Percentiles rank a stretch among this genome's conserved stretches.
phyloP scores from a whole-genome alignment of 2,329 filamentous ascomycete species.

The Fusarium sp. region DNA sequence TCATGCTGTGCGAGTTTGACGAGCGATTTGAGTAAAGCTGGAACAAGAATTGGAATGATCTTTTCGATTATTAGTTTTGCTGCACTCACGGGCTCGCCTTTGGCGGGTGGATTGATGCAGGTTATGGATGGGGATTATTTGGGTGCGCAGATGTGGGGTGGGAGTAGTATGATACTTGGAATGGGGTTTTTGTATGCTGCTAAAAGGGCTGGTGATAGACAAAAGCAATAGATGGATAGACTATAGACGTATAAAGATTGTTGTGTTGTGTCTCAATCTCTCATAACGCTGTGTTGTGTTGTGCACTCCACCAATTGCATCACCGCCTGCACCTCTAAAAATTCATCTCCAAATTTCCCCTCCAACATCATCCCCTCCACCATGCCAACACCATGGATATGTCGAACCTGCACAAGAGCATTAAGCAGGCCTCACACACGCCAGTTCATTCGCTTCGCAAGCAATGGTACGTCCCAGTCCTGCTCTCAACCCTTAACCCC shows the following conservation, averaged over 20 bases:
- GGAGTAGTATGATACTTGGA: constrained; percentile 57
- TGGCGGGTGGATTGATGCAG: constrained; percentile 63
- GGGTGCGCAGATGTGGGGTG: constrained; percentile 64
- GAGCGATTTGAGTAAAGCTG: constrained; percentile 63
- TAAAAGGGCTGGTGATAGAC: constrained; percentile 47
- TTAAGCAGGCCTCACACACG: constrained; percentile 40
- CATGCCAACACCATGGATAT: constrained; percentile 54
- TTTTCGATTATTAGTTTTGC: constrained; percentile 68
- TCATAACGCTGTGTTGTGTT: neutral
- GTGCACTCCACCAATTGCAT: constrained; percentile 19
- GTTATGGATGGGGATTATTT: constrained; percentile 57
- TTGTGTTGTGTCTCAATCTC: neutral
- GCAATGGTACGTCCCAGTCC: constrained; percentile 43
- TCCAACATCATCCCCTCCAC: constrained; percentile 8
- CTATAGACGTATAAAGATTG: neutral
- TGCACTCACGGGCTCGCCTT: constrained; percentile 64
- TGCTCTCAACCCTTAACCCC: too few species aligned
- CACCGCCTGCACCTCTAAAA: constrained; percentile 35
- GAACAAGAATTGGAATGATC: constrained; percentile 69
- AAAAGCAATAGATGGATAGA: constrained; percentile 12
- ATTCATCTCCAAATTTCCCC: constrained; percentile 16
- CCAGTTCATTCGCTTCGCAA: constrained; percentile 48
- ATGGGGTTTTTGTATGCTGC: constrained; percentile 55
- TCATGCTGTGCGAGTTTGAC: constrained; percentile 60
- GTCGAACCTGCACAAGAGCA: constrained; percentile 50